Percentiles rank a stretch among this genome's conserved stretches.
Evolutionary conservation across 148 eudicot genomes (phyloP).

Genomic region (Arctostaphylos glauca): DNA sequence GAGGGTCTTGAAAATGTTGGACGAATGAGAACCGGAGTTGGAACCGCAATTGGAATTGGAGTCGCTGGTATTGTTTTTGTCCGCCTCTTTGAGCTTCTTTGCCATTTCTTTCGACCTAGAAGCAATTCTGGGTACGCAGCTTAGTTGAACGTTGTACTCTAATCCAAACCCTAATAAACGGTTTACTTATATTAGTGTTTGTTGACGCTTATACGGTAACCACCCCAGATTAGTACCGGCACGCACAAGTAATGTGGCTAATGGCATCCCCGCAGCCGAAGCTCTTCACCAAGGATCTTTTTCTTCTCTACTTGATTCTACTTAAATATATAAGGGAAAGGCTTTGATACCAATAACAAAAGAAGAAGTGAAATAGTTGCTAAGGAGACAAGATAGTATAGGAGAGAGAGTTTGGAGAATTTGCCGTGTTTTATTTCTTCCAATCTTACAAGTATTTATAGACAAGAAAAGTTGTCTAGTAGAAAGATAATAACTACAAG

Average conservation of each 20-base stretch:
- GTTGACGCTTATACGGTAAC: not conserved
- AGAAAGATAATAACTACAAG: no score
- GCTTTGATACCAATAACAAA: no score
- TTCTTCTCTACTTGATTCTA: no score
- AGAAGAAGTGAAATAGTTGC: no score
- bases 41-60: constrained; percentile 19
- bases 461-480: no score
- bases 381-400: no score
- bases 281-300: no score
- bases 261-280: no score
- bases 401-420: no score
- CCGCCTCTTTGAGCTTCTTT: constrained; percentile 52
- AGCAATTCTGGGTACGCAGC: not conserved
- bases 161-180: not conserved
- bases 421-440: no score
- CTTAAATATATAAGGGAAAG: no score
- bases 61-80: not conserved
- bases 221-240: not conserved
- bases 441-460: no score
- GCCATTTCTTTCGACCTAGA: constrained; percentile 39
- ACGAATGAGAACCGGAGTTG: constrained; percentile 19
- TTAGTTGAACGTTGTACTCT: not conserved
- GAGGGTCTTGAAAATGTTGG: constrained; percentile 48
- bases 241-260: not conserved
- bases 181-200: not conserved